Evolutionary conservation across 164 flowering plant species (phyloP), one percentile per base, ranked within the genome.

Genomic region (Vitis riparia): DNA sequence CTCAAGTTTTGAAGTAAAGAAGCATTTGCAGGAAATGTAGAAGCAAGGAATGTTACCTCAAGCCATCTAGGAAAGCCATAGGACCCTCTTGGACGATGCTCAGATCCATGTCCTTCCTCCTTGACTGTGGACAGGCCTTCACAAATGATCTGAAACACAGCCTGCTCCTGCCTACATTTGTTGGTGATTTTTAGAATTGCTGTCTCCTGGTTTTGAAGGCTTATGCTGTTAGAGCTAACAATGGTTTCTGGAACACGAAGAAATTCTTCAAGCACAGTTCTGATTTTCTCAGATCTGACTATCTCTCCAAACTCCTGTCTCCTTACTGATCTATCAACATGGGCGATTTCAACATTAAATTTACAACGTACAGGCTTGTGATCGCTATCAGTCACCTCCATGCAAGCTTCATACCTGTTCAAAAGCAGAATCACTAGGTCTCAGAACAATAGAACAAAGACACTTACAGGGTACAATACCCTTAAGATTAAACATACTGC

Each of bases 311-410:
- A 82, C 71, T 82, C 92, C 71, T 82, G 81, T 84, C 99, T 89
- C 74, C 92, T 83, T 49, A 85, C 78, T 55, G 97, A 89, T 77
- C 89, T 87, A 82, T 96, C 98, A 47, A 82, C 85, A 65, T 79
- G 89, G 47, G 93, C 87, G 63, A 96, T 82, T 64, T 88, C 82
- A 19, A 88, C 85, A 73, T 65, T 76, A 56, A 88, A 84, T 72
- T 86, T 89, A 75, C 97, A 92, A 44, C 97, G 88, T 5, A 96
- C 97, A 49, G 99, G 99, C 76, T 96, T 96, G 86, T 96, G 99
- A 78, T 96, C 99, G 73, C 99, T 96, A 59, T 96, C 99, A 8
- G 84, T 87, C 51, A 96, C 99, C 68, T 93, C 98, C 99, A 96
- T 96, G 85, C 90, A 87, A 70, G 98, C 98, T 47, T 92, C 98